These are phyloP conservation scores for Alternaria ethzedia DNA, from an alignment of 2,329 filamentous ascomycete genomes.

Conservation along the genomic window DNA sequence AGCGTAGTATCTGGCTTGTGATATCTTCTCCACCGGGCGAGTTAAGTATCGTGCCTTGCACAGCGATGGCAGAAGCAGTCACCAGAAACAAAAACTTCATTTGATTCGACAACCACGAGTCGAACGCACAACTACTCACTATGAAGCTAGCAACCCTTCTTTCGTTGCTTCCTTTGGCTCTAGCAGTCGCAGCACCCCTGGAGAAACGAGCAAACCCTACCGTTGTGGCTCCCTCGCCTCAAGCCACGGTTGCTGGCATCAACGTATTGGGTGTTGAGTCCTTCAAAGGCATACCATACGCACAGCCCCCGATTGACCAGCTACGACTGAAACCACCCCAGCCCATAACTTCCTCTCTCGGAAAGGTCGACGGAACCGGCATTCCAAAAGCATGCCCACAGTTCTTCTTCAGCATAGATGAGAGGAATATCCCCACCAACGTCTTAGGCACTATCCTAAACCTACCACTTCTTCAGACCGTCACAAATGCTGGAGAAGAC, in stretches of 20 bases:
- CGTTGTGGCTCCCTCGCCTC: conserved; percentile 59
- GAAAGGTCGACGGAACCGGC: conserved; percentile 66
- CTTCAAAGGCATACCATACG: conserved; percentile 78
- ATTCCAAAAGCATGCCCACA: conserved; percentile 72
- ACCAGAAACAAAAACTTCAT: neutral
- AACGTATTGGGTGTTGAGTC: conserved; percentile 62
- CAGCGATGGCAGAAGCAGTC: neutral
- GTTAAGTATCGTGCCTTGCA: conserved; percentile 13
- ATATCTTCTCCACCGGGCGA: neutral
- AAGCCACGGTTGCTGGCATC: conserved; percentile 63
- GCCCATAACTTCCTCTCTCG: conserved; percentile 62
- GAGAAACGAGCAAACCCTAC: conserved; percentile 58
- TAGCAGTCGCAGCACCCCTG: conserved; percentile 46
- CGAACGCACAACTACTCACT: conserved; percentile 5
- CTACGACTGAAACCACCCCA: conserved; percentile 74
- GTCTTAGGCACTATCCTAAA: conserved; percentile 49
- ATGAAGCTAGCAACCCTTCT: conserved; percentile 39
- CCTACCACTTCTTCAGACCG: conserved; percentile 48
- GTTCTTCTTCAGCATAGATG: conserved; percentile 65
- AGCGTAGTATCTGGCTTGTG: conserved; percentile 23
- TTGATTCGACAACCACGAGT: neutral
- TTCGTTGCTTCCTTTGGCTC: conserved; percentile 33
- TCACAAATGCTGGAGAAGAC: conserved; percentile 50
- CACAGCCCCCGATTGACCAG: conserved; percentile 69
- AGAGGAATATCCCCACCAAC: conserved; percentile 40